These are phyloP conservation scores for Clonostachys chloroleuca DNA, from an alignment of 2,329 filamentous ascomycete species.

Conservation along the genomic window DNA sequence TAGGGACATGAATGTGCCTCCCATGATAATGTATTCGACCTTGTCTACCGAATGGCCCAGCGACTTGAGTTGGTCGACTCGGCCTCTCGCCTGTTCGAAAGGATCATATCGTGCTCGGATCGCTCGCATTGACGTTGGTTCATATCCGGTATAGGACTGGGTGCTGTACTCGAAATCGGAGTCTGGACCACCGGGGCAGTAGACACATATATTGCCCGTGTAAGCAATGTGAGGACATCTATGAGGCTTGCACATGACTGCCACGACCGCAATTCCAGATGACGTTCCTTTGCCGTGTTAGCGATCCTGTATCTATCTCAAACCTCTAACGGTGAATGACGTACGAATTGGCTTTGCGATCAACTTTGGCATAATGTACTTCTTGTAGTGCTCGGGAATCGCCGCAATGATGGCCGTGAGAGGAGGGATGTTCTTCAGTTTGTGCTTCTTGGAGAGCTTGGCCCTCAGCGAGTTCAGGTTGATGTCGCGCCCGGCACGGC, in stretches of 20 bases:
- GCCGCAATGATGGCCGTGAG: slow-evolving; percentile 96
- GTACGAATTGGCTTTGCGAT: slow-evolving; percentile 93
- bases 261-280: slow-evolving; percentile 94
- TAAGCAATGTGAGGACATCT: slow-evolving; percentile 97
- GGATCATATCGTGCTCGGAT: slow-evolving; percentile 96
- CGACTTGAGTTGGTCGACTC: slow-evolving; percentile 94
- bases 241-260: slow-evolving; percentile 99
- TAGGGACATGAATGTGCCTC: slow-evolving; percentile 97
- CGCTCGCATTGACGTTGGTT: slow-evolving; percentile 96
- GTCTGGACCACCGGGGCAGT: slow-evolving; percentile 95
- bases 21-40: slow-evolving; percentile 99
- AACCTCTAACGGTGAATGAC: slow-evolving; percentile 2
- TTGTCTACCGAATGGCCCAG: slow-evolving; percentile 97
- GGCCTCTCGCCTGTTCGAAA: slow-evolving; percentile 92
- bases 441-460: slow-evolving; percentile 90
- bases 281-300: slow-evolving; percentile 63
- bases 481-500: slow-evolving; percentile 74
- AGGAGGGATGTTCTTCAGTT: slow-evolving; percentile 80
- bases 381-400: slow-evolving; percentile 99
- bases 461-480: slow-evolving; percentile 87
- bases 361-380: slow-evolving; percentile 93
- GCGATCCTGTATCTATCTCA: not conserved
- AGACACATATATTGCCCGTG: slow-evolving; percentile 98
- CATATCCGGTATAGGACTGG: slow-evolving; percentile 97
- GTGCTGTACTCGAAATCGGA: slow-evolving; percentile 99